Conservation (phyloP, 139 green algal genomes). For the Coelastrella sp. region DNA sequence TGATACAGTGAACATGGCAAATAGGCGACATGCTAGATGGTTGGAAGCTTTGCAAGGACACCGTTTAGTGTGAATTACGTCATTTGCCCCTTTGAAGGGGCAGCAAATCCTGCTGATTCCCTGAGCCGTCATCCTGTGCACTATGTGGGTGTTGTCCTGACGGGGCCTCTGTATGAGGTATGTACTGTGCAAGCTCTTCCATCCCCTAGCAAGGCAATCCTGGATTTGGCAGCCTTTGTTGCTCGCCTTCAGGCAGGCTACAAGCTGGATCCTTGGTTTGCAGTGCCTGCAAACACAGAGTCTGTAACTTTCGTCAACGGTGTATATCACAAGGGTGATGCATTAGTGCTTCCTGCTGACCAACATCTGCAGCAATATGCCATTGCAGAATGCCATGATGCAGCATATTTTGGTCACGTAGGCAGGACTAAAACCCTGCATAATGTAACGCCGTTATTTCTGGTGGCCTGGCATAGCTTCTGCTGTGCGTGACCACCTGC, state of each 20-base stretch:
- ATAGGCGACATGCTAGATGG: constrained; percentile 5
- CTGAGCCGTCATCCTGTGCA: constrained; percentile 57
- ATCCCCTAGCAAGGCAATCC: not conserved
- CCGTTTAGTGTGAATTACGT: not conserved
- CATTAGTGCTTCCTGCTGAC: not conserved
- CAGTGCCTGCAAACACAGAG: not conserved
- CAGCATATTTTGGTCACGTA: constrained; percentile 25
- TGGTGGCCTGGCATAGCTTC: constrained; percentile 28
- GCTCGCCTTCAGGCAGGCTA: not conserved
- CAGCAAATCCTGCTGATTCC: not conserved
- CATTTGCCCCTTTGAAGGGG: too few species aligned
- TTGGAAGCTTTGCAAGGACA: constrained; percentile 8
- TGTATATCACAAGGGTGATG: not conserved
- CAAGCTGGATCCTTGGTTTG: not conserved
- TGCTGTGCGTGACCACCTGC: constrained; percentile 21
- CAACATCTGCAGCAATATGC: not conserved
- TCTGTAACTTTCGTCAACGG: not conserved
- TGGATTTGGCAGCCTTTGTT: not conserved
- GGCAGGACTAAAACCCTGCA: not conserved
- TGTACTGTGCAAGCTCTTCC: not conserved
- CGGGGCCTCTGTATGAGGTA: not conserved
- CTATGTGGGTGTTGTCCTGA: constrained; percentile 74
- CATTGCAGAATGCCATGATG: constrained; percentile 25
- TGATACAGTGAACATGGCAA: constrained; percentile 14
- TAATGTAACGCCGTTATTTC: constrained; percentile 14